Evolutionary conservation across 768 basidiomycete genomes (phyloP), one percentile per base, ranked within the genome.

Genomic region (Scleroderma citrinum): DNA sequence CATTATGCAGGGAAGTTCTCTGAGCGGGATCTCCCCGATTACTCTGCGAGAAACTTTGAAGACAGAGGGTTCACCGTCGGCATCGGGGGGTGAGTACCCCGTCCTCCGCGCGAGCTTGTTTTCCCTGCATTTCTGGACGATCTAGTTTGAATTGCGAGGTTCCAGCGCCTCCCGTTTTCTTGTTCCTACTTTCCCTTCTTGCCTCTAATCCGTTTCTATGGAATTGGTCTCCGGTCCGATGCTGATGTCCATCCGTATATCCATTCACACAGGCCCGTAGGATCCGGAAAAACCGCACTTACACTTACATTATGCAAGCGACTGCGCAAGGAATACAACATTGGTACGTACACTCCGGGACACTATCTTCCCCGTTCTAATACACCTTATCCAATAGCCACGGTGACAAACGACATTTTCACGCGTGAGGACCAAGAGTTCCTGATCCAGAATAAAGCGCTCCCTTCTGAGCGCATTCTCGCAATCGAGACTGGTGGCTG

Each of bases 361-460:
- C 30, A 41, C 32, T 31, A 29, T 37, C 41, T 17, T 23, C 41
- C 16, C 40, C 41, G 49, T 31, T 52, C 47, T 19, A 47, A 54
- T 20, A 58, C 41, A 41, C 17, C 11, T 59, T 48, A 52, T 46
- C 37, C 52, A 44, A 10, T 29, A 92, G 94, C 91, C 30, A 92
- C 92, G 2, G 92, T 95, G 13, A 99, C 95, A n/a, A 99, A 99
- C 69, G 95, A 99, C 68, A 99, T 99, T 64, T 99, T 99, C 70
- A 99, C 95, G 31, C 78, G 87, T 19, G 95, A 98, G 66, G 95
- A 98, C 62, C 93, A 96, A 65, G 95, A 98, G 60, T 99, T 99
- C 68, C 72, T 99, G 32, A 95, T 99, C 61, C 84, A 80, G 60
- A 91, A 97, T 69, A 79, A 85, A 49, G 95, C 95, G 0, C 80